Evolutionary conservation across 768 basidiomycete genomes (phyloP).

Genomic region (Auricularia heimuer): DNA sequence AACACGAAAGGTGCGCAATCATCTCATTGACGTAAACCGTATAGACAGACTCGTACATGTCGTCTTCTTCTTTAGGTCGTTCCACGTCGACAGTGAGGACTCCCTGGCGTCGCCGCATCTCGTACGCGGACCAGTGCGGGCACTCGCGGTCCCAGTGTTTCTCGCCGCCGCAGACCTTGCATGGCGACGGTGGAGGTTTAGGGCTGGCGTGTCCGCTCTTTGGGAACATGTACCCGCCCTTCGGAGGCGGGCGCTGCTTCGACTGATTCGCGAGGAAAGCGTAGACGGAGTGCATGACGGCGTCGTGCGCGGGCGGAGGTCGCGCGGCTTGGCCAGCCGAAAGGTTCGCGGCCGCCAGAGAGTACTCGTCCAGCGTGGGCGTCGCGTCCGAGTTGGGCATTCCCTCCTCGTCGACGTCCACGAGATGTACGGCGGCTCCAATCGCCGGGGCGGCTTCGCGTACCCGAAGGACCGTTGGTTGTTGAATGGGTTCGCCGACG

Average conservation of each 20-base stretch:
- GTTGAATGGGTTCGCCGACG: too few species aligned
- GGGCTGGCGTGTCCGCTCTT: neutral
- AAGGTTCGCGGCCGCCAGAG: too few species aligned
- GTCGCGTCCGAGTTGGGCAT: too few species aligned
- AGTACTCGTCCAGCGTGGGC: too few species aligned
- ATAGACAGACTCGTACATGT: neutral
- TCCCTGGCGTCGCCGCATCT: neutral
- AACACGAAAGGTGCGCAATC: too few species aligned
- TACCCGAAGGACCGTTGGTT: too few species aligned
- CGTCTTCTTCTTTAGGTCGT: neutral
- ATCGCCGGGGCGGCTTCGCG: too few species aligned
- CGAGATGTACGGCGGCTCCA: too few species aligned
- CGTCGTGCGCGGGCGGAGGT: neutral
- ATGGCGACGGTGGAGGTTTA: neutral
- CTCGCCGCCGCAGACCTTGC: neutral
- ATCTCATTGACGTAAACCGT: neutral
- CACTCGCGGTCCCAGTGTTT: neutral
- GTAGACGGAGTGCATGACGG: neutral
- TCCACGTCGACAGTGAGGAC: neutral
- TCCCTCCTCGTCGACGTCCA: too few species aligned
- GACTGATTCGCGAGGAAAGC: neutral
- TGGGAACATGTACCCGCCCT: neutral
- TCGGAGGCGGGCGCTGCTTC: neutral
- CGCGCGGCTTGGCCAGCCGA: too few species aligned
- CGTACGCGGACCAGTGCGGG: neutral